phyloP scores from a whole-genome alignment of 2,329 filamentous ascomycete genomes.

The Trichoderma brevicompactum region DNA sequence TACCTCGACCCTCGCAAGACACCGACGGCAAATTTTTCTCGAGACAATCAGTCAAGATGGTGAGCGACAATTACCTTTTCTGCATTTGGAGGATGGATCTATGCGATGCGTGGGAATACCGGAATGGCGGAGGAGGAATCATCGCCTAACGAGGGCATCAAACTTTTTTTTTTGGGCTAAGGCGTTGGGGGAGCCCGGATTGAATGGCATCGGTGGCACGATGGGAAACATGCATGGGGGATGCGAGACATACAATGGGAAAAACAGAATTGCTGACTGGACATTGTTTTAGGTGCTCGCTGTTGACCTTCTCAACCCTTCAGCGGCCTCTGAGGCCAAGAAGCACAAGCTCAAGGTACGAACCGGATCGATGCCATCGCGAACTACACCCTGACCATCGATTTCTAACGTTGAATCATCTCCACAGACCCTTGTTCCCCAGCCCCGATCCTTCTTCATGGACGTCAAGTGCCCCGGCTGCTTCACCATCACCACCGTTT shows the following conservation, averaged over 20 bases:
- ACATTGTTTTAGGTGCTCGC: conserved; percentile 83
- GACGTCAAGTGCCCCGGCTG: conserved; percentile 99
- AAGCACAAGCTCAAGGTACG: conserved; percentile 99
- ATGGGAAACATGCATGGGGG: background rate
- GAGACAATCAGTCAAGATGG: conserved; percentile 69
- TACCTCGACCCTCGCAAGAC: conserved; percentile 54
- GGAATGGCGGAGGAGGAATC: conserved; percentile 33
- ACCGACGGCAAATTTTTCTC: conserved; percentile 46
- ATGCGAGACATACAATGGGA: background rate
- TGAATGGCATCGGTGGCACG: conserved; percentile 30
- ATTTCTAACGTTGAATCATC: conserved; percentile 32
- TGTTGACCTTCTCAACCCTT: conserved; percentile 99
- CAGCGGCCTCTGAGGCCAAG: conserved; percentile 94
- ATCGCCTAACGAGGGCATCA: conserved; percentile 31
- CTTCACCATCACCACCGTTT: conserved; percentile 99
- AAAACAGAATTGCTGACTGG: conserved; percentile 51
- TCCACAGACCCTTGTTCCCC: conserved; percentile 84
- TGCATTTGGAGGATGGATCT: conserved; percentile 29
- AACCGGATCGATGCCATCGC: conserved; percentile 30
- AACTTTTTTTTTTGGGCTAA: conserved; percentile 21
- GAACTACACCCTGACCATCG: conserved; percentile 8
- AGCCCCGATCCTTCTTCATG: conserved; percentile 99
- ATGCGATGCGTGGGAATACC: conserved; percentile 33
- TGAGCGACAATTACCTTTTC: conserved; percentile 52
- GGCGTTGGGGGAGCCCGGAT: conserved; percentile 22